These are phyloP conservation scores for Linnemannia schmuckeri DNA, from an alignment of 192 early-diverging fungal genomes.

Conservation along the genomic window DNA sequence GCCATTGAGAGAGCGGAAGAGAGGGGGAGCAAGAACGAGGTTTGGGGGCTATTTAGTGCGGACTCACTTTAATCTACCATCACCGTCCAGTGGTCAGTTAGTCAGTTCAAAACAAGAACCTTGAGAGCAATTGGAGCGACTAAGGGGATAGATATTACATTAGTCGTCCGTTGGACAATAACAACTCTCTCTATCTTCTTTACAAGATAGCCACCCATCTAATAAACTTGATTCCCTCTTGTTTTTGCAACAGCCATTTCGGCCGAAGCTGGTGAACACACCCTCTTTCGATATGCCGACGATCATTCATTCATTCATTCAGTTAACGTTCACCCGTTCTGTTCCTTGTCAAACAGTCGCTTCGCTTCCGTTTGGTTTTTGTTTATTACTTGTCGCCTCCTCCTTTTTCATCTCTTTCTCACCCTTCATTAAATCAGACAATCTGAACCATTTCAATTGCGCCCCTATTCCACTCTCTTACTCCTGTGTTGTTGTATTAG, in stretches of 20 bases:
- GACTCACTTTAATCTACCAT: not conserved
- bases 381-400: too few relatives aligned
- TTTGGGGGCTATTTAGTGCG: too few relatives aligned
- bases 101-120: not conserved
- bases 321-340: not conserved
- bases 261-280: not conserved
- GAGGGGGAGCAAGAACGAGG: too few relatives aligned
- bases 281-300: not conserved
- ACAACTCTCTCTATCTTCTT: not conserved
- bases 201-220: not conserved
- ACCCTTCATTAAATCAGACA: too few relatives aligned
- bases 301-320: not conserved
- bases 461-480: not conserved
- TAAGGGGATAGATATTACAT: not conserved
- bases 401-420: too few relatives aligned
- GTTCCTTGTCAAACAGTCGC: not conserved
- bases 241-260: not conserved
- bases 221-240: too few relatives aligned
- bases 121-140: conserved; percentile 1
- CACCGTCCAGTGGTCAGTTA: not conserved
- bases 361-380: too few relatives aligned
- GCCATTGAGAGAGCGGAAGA: too few relatives aligned
- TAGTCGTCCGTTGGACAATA: not conserved
- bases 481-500: not conserved
- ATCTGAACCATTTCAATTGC: not conserved